Evolutionary conservation across 2,329 filamentous ascomycete species (phyloP).

Genomic region (Ilyonectria mors-panacis): DNA sequence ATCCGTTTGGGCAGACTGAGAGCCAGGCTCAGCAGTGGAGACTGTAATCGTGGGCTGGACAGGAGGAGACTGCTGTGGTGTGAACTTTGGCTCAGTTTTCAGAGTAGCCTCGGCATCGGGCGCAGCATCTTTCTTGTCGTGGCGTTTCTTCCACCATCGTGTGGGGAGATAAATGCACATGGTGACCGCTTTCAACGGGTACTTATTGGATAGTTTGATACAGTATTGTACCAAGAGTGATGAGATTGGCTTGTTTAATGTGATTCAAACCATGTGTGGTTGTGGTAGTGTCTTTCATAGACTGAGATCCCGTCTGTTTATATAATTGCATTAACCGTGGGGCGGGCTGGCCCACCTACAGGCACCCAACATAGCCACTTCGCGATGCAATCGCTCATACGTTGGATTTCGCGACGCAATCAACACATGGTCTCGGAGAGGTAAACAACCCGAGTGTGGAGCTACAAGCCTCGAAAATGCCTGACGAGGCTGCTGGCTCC

Average conservation of each 20-base stretch:
- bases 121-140: neutral
- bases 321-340: neutral
- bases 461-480: neutral
- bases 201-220: too few species aligned
- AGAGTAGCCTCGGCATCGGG: neutral
- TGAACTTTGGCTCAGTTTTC: neutral
- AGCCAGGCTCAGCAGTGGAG: neutral
- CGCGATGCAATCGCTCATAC: neutral
- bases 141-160: slow-evolving; percentile 2
- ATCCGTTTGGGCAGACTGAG: neutral
- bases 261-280: neutral
- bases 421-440: neutral
- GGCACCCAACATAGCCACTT: neutral
- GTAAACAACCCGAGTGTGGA: neutral
- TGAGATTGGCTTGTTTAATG: neutral
- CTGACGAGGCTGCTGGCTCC: too few species aligned
- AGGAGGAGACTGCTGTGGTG: neutral
- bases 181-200: neutral
- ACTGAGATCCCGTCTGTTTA: neutral
- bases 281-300: neutral
- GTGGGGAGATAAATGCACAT: neutral
- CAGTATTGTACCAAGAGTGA: too few species aligned
- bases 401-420: neutral
- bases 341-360: neutral
- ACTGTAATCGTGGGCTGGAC: neutral